Base-by-base conservation (phyloP, 179 eudicot species). In the Beta macrorhiza region DNA sequence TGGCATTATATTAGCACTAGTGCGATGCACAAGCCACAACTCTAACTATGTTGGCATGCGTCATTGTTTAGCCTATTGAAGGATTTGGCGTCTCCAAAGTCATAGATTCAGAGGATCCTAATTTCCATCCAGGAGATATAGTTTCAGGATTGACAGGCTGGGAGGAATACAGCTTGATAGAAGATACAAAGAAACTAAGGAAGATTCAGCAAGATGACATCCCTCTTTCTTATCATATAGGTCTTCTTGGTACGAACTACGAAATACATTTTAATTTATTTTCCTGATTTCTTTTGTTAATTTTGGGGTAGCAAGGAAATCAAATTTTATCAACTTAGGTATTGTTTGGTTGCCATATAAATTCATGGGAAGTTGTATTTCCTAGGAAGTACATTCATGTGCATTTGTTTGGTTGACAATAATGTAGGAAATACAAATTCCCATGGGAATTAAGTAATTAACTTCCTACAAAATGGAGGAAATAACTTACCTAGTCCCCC, bases 31-130 rank as follows among this genome's bases (percentile, higher is more conserved):
- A 29, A 65, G 17, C 0, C 16, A 56, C 15, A 62, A 3, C 55
- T 20, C 58, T 81, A 75, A 81, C 49, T 0, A 17, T 49, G 15
- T 77, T 78, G 32, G 69, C 44, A 20, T 76, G 72, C 32, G 13
- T 73, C 20, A 12, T 25, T 53, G 44, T 80, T 53, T 77, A 87
- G 90, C 90, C 90, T 55, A 86, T 93, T 32, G 91, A 94, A 89
- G 98, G 98, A 78, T 88, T 95, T n/a, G 97, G 98, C 4, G 86
- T 95, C 63, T 87, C 91, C 80, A 89, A 83, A 86, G 97, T 95
- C 69, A 47, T 95, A 29, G 91, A 90, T 82, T 95, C 98, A 52
- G 91, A 91, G 84, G 85, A 91, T 84, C 90, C 94, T 3, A 74
- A 85, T 74, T 93, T 95, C 87, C 87, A 86, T 81, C 83, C 93